These are phyloP conservation scores for Candida tunisiensis DNA, from an alignment of 1,139 yeast genomes.

Conservation along the genomic window DNA sequence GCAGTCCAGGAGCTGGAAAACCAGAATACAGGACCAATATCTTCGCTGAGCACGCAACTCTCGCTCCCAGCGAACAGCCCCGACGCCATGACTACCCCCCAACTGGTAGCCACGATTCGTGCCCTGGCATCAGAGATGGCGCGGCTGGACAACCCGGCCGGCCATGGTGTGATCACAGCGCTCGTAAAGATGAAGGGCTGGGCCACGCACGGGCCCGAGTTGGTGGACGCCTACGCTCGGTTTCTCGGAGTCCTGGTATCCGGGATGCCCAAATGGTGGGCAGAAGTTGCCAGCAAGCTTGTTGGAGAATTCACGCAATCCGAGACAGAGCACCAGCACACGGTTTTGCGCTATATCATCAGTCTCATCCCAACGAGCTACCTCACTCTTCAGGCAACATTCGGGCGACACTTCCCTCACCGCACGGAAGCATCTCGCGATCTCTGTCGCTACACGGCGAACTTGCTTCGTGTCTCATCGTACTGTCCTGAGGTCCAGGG, in stretches of 20 bases:
- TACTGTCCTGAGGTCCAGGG: conserved; percentile 59
- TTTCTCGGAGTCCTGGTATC: conserved; percentile 69
- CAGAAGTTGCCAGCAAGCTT: conserved; percentile 54
- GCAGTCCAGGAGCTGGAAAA: conserved; percentile 6
- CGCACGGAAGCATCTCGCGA: conserved; percentile 43
- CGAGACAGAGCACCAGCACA: conserved; percentile 45
- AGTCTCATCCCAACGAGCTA: conserved; percentile 70
- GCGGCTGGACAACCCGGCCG: conserved; percentile 27
- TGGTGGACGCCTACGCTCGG: conserved; percentile 38
- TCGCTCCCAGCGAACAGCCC: conserved; percentile 23
- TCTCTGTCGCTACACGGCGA: conserved; percentile 46
- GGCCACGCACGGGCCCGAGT: conserved; percentile 28
- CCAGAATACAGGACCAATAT: conserved; percentile 26
- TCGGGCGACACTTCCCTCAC: conserved; percentile 58
- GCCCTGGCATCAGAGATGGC: conserved; percentile 35
- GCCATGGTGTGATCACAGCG: conserved; percentile 30
- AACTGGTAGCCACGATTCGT: conserved; percentile 27
- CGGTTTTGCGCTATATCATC: conserved; percentile 43
- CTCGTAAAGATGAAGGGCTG: conserved; percentile 40
- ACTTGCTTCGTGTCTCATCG: conserved; percentile 37
- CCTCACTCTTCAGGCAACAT: conserved; percentile 39
- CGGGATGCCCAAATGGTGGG: conserved; percentile 79
- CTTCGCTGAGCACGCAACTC: conserved; percentile 29
- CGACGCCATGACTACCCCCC: conserved; percentile 17
- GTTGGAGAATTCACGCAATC: conserved; percentile 36